Evolutionary conservation across 1,284 basidiomycete species (phyloP).

Genomic region (Microbotryum saponariae): DNA sequence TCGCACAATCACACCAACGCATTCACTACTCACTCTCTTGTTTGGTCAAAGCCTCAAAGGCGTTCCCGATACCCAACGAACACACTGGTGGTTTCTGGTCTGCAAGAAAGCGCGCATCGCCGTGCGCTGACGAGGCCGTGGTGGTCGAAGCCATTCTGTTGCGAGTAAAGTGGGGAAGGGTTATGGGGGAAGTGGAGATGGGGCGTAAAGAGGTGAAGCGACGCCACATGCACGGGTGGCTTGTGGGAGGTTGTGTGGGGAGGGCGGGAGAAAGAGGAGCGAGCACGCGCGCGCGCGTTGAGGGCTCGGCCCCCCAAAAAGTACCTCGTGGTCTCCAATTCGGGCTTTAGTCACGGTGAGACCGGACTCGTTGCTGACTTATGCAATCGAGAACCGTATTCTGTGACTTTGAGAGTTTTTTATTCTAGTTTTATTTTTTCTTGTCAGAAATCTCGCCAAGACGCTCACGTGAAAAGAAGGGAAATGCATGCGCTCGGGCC

Average conservation of each 20-base stretch:
- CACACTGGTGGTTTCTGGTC: slow-evolving; percentile 27
- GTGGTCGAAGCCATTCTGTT: background rate
- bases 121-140: background rate
- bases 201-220: background rate
- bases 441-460: too few species aligned
- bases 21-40: slow-evolving; percentile 29
- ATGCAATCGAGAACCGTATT: too few species aligned
- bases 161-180: background rate
- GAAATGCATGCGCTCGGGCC: too few species aligned
- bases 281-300: background rate
- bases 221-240: background rate
- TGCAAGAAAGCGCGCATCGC: slow-evolving; percentile 20
- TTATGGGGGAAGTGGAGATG: background rate
- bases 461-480: too few species aligned
- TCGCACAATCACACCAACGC: background rate
- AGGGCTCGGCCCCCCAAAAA: too few species aligned
- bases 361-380: too few species aligned
- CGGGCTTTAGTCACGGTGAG: too few species aligned
- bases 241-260: background rate
- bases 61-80: slow-evolving; percentile 20
- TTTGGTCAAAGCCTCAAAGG: slow-evolving; percentile 19
- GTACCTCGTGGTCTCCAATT: too few species aligned
- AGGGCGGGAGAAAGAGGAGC: background rate
- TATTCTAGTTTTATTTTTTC: too few species aligned
- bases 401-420: too few species aligned